Conservation (phyloP, 2,329 filamentous ascomycete species). For the Beauveria medogensis region DNA sequence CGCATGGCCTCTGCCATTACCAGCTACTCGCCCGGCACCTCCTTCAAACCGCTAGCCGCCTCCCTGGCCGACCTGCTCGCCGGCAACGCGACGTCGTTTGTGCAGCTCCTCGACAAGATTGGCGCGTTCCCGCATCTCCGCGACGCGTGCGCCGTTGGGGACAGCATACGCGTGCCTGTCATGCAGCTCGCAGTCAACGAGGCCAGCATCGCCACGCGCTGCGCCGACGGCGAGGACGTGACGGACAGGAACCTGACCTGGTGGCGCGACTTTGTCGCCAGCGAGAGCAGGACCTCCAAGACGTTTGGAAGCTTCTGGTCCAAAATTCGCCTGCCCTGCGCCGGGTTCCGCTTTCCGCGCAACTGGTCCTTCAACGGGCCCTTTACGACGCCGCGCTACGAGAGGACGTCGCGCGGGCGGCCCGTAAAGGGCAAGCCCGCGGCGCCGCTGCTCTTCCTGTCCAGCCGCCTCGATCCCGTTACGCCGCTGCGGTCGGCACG, state of each 20-base stretch:
- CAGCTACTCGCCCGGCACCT: conserved; percentile 18
- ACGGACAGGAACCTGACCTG: neutral
- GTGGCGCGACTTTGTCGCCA: conserved; percentile 11
- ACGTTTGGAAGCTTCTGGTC: conserved; percentile 18
- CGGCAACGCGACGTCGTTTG: conserved; percentile 21
- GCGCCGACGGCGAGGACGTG: conserved; percentile 13
- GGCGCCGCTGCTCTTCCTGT: conserved; percentile 30
- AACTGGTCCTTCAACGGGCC: conserved; percentile 23
- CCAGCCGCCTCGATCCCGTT: conserved; percentile 29
- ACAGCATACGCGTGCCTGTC: neutral
- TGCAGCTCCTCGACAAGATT: conserved; percentile 16
- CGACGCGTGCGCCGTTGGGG: conserved; percentile 8
- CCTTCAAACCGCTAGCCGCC: conserved; percentile 15
- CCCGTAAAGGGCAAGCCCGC: conserved; percentile 19
- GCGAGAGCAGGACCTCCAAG: conserved; percentile 11
- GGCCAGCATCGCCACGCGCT: conserved; percentile 11
- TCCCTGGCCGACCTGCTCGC: conserved; percentile 17
- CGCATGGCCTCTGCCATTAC: conserved; percentile 16
- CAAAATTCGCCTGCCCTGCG: conserved; percentile 23
- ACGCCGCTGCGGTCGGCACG: conserved; percentile 31
- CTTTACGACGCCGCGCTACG: conserved; percentile 11
- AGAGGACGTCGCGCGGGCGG: conserved; percentile 10
- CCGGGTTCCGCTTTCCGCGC: conserved; percentile 23
- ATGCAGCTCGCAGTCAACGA: conserved; percentile 15
- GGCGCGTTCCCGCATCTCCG: conserved; percentile 11